Conservation (phyloP, 345 rosid species). For the Salix viminalis region DNA sequence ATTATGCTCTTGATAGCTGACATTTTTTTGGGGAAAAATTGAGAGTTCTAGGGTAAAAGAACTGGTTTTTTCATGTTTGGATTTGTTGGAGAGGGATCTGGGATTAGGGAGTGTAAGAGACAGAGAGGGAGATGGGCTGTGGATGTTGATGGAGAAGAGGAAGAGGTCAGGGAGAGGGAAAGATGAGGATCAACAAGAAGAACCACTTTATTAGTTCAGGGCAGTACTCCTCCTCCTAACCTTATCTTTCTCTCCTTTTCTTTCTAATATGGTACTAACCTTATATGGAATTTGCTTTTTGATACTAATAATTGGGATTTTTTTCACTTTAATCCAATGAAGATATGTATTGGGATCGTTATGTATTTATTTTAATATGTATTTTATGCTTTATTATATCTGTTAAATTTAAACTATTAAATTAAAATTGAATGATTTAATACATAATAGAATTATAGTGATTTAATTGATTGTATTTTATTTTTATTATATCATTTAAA, state of each 20-base stretch:
- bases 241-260: not conserved
- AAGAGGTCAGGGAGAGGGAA: not conserved
- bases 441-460: not conserved
- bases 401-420: not conserved
- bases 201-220: not conserved
- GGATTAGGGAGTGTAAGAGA: not conserved
- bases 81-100: not conserved
- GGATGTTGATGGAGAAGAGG: not conserved
- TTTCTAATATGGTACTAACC: not conserved
- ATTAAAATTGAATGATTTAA: not conserved
- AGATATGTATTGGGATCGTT: too few species aligned
- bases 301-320: too few species aligned
- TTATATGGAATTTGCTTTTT: not conserved
- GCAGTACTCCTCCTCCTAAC: not conserved
- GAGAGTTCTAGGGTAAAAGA: not conserved
- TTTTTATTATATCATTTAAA: not conserved
- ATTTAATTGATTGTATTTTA: not conserved
- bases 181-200: not conserved
- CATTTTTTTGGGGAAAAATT: not conserved
- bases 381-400: too few species aligned
- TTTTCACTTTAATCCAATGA: too few species aligned
- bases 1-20: slow-evolving; percentile 43
- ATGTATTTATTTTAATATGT: too few species aligned
- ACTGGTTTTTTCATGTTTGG: not conserved
- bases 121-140: not conserved